Evolutionary conservation across 2,329 filamentous ascomycete genomes (phyloP).

Genomic region (Conoideocrella luteorostrata): DNA sequence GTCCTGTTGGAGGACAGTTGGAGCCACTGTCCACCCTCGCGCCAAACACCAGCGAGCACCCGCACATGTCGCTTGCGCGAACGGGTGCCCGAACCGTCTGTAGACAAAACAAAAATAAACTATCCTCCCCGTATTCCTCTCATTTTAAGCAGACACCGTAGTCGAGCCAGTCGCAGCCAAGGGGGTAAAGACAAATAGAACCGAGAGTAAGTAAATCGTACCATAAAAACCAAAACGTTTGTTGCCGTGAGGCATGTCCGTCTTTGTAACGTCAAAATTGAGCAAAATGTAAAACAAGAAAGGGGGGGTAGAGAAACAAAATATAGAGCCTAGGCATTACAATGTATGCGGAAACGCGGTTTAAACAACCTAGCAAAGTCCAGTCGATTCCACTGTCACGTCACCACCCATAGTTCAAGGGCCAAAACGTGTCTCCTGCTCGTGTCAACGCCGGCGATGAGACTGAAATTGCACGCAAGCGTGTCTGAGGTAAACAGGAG

Average conservation of each 20-base stretch:
- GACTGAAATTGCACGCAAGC: too few relatives aligned
- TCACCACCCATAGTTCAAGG: too few relatives aligned
- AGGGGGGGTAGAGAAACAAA: conserved; percentile 10
- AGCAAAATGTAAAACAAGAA: conserved; percentile 7
- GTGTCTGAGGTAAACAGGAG: neutral
- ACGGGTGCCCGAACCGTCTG: conserved; percentile 5
- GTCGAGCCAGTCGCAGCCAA: conserved; percentile 12
- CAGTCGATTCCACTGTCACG: too few relatives aligned
- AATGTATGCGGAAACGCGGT: conserved; percentile 5
- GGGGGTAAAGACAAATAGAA: conserved; percentile 14
- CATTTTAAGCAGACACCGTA: conserved; percentile 4
- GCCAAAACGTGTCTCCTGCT: too few relatives aligned
- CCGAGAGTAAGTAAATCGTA: conserved; percentile 2
- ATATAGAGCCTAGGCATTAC: conserved; percentile 9
- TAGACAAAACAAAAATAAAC: conserved; percentile 1
- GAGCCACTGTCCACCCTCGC: conserved; percentile 4
- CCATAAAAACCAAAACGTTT: conserved; percentile 20
- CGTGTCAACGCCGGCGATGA: too few relatives aligned
- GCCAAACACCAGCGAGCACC: conserved; percentile 7
- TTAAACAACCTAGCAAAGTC: neutral
- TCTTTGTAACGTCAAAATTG: conserved; percentile 23
- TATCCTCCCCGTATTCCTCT: conserved; percentile 3
- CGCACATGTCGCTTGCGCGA: conserved; percentile 6
- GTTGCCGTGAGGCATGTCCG: conserved; percentile 33
- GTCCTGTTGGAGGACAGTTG: conserved; percentile 1